phyloP scores from a whole-genome alignment of 805 yeast genomes.

The Ogataea ramenticola region DNA sequence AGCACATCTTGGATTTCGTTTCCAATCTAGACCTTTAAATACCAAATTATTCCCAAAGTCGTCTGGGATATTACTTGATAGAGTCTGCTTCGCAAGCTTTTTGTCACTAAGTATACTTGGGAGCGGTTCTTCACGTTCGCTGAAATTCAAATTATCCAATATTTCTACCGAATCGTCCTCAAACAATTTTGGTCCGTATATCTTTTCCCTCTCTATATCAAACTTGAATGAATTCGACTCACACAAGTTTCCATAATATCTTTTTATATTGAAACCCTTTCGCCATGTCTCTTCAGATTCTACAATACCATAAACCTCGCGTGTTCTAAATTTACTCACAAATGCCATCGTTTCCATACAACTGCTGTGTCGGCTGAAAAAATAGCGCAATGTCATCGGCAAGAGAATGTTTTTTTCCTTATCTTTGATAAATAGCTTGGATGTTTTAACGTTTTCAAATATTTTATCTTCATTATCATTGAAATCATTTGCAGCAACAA shows the following conservation, averaged over 20 bases:
- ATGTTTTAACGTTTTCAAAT: neutral
- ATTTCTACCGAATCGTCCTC: neutral
- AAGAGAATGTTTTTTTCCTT: neutral
- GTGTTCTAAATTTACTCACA: slow-evolving; percentile 5
- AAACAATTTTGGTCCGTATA: neutral
- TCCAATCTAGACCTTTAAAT: neutral
- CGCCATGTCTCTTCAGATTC: slow-evolving; percentile 8
- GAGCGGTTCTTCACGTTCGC: neutral
- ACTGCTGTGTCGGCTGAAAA: slow-evolving; percentile 15
- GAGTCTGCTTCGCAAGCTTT: too few relatives aligned
- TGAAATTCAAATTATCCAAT: neutral
- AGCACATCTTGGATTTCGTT: neutral
- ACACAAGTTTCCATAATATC: slow-evolving; percentile 5
- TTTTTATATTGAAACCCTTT: slow-evolving; percentile 9
- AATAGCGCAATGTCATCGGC: slow-evolving; percentile 6
- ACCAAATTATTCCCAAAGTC: neutral
- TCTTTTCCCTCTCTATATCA: slow-evolving; percentile 2
- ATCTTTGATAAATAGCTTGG: too few relatives aligned
- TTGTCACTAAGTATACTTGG: too few relatives aligned
- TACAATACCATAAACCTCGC: slow-evolving; percentile 12
- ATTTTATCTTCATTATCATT: neutral
- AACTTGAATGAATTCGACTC: slow-evolving; percentile 1
- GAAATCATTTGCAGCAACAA: too few relatives aligned
- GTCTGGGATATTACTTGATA: neutral
- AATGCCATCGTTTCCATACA: slow-evolving; percentile 9